Percentiles rank a stretch among this genome's conserved stretches.
Evolutionary conservation across 148 eudicot genomes (phyloP).

Genomic region (Limonium bicolor): DNA sequence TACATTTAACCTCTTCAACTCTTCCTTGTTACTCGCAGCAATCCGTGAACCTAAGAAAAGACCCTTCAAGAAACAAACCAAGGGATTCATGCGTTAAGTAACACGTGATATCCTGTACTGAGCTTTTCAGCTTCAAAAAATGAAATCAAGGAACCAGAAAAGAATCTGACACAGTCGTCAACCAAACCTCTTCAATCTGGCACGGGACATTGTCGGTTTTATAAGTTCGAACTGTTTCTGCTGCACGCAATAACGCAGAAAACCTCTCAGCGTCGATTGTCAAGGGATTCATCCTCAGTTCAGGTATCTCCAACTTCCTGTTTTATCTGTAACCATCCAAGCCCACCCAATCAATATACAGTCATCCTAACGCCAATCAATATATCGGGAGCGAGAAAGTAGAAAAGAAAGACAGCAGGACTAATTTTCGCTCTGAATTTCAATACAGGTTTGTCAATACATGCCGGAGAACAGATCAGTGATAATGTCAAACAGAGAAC

Average conservation of each 20-base stretch:
- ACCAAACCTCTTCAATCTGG: conserved; percentile 64
- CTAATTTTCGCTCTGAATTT: no score
- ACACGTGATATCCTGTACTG: neutral
- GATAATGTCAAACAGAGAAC: no score
- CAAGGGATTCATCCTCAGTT: neutral
- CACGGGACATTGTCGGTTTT: conserved; percentile 51
- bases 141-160: neutral
- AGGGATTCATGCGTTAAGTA: neutral
- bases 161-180: neutral
- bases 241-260: conserved; percentile 1
- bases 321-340: no score
- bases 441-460: no score
- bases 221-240: neutral
- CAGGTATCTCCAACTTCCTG: no score
- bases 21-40: conserved; percentile 58
- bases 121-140: no score
- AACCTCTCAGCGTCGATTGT: conserved; percentile 1
- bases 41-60: conserved; percentile 69
- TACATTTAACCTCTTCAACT: conserved; percentile 52
- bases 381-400: no score
- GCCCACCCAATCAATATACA: no score
- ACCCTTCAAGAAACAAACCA: conserved; percentile 26
- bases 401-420: no score
- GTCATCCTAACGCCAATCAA: no score
- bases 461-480: no score